Percentiles rank a stretch among this genome's conserved stretches.
Conservation (phyloP, 768 basidiomycete species). For the Hortiboletus campestris region DNA sequence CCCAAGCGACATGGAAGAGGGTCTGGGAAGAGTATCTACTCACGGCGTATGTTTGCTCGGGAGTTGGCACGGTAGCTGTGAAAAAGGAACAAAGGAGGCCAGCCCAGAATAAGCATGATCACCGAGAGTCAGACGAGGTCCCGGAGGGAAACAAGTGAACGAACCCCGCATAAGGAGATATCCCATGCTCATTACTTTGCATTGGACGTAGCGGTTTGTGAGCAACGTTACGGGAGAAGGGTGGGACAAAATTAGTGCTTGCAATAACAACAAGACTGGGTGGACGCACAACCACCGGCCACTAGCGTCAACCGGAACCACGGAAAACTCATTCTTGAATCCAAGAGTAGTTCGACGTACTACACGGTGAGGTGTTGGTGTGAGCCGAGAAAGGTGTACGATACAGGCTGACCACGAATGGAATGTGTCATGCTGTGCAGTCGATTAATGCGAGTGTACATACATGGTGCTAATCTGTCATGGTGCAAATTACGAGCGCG, state of each 20-base stretch:
- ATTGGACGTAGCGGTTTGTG: constrained; percentile 1
- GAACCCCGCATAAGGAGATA: constrained; percentile 62
- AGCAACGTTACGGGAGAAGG: background rate
- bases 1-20: background rate
- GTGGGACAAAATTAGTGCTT: constrained; percentile 6
- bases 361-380: background rate
- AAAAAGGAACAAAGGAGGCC: background rate
- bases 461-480: constrained; percentile 8
- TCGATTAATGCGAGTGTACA: constrained; percentile 14
- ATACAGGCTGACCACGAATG: background rate
- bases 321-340: constrained; percentile 47
- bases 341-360: background rate
- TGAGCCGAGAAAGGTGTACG: background rate
- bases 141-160: constrained; percentile 17
- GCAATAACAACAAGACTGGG: background rate
- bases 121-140: constrained; percentile 3
- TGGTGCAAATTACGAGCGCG: constrained; percentile 9
- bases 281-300: constrained; percentile 47
- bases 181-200: constrained; percentile 52
- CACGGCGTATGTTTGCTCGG: constrained; percentile 37
- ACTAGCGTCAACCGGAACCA: constrained; percentile 53
- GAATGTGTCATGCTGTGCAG: constrained; percentile 11
- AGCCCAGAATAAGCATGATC: background rate
- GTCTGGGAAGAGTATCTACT: constrained; percentile 10
- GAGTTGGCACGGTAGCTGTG: constrained; percentile 35